Percentiles rank a stretch among this genome's conserved stretches.
Conservation (phyloP, 2,329 filamentous ascomycete species). For the Clonostachys sp. region DNA sequence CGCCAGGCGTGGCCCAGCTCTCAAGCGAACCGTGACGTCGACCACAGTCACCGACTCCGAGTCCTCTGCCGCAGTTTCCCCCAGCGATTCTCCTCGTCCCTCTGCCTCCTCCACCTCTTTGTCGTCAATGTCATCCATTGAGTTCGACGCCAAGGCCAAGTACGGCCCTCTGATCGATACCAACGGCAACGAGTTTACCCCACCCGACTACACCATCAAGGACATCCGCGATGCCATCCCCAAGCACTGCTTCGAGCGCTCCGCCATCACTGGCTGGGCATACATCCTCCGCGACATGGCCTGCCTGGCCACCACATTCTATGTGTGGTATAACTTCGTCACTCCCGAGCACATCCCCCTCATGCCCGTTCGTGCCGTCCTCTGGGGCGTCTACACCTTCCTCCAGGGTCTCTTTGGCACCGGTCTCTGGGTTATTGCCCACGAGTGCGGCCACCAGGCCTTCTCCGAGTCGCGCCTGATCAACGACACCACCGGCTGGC, state of each 20-base stretch:
- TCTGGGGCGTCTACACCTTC: conserved; percentile 66
- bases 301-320: conserved; percentile 73
- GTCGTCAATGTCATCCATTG: conserved; percentile 76
- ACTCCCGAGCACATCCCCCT: conserved; percentile 80
- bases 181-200: conserved; percentile 89
- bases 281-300: conserved; percentile 83
- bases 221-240: conserved; percentile 96
- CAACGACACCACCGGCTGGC: conserved; percentile 90
- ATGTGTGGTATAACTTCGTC: conserved; percentile 82
- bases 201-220: conserved; percentile 96
- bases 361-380: conserved; percentile 56
- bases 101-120: conserved; percentile 85
- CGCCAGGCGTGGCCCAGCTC: conserved; percentile 28
- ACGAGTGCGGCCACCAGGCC: conserved; percentile 96
- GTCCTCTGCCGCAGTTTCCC: conserved; percentile 53
- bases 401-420: conserved; percentile 91
- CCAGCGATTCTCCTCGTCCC: conserved; percentile 52
- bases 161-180: conserved; percentile 78
- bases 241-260: conserved; percentile 93
- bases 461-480: conserved; percentile 89
- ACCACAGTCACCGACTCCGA: conserved; percentile 45
- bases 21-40: conserved; percentile 43
- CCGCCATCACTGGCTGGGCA: conserved; percentile 64
- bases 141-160: conserved; percentile 22
- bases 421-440: conserved; percentile 91